Evolutionary conservation across 2,329 filamentous ascomycete species (phyloP).

Genomic region (Conoideocrella luteorostrata): DNA sequence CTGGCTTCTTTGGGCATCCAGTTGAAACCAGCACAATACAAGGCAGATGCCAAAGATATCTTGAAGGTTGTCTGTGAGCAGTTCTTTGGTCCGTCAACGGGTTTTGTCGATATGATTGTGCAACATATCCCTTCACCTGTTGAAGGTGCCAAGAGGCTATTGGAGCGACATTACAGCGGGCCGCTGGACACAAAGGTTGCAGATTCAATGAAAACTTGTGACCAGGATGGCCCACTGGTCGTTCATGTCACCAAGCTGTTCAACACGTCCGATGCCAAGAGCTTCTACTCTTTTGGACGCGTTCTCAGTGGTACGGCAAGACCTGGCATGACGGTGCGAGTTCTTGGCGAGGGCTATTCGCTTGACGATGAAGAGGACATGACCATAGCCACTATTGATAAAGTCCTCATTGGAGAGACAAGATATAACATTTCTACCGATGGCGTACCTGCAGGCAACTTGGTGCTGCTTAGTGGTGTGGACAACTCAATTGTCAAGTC

Average conservation of each 20-base stretch:
- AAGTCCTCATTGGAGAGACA: slow-evolving; percentile 87
- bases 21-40: slow-evolving; percentile 89
- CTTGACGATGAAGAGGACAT: slow-evolving; percentile 98
- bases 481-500: slow-evolving; percentile 99
- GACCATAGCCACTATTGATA: slow-evolving; percentile 74
- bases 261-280: slow-evolving; percentile 82
- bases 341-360: slow-evolving; percentile 92
- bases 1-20: slow-evolving; percentile 73
- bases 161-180: slow-evolving; percentile 88
- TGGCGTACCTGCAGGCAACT: slow-evolving; percentile 88
- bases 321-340: slow-evolving; percentile 75
- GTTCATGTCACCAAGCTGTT: slow-evolving; percentile 91
- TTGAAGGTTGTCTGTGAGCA: slow-evolving; percentile 87
- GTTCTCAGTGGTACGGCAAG: slow-evolving; percentile 88
- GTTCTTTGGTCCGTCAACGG: slow-evolving; percentile 85
- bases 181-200: slow-evolving; percentile 77
- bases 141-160: slow-evolving; percentile 66
- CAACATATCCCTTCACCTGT: slow-evolving; percentile 82
- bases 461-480: slow-evolving; percentile 84
- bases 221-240: slow-evolving; percentile 87
- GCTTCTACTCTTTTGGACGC: slow-evolving; percentile 82
- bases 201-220: slow-evolving; percentile 70
- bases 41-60: slow-evolving; percentile 80
- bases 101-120: slow-evolving; percentile 94
- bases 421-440: slow-evolving; percentile 88